phyloP scores from a whole-genome alignment of 192 early-diverging fungal genomes.

The Linnemannia exigua region DNA sequence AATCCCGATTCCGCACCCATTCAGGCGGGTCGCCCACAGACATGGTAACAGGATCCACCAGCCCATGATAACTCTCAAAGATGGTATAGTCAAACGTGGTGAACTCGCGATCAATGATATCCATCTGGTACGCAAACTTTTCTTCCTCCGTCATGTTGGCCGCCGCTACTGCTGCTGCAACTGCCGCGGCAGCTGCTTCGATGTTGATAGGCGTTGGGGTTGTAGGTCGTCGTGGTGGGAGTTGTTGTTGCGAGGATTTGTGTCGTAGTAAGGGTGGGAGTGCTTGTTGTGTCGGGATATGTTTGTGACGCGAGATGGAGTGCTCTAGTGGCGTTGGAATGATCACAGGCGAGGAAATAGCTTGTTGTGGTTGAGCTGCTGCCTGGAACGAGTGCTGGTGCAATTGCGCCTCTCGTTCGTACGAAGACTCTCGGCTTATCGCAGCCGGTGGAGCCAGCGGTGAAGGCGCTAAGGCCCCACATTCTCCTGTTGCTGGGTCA shows the following conservation, averaged over 20 bases:
- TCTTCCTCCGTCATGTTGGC: constrained; percentile 31
- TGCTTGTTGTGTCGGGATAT: constrained; percentile 31
- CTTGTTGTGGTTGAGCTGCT: constrained; percentile 30
- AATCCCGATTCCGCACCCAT: constrained; percentile 69
- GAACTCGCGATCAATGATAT: constrained; percentile 81
- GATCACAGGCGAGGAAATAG: constrained; percentile 39
- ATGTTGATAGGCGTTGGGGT: constrained; percentile 37
- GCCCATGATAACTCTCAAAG: constrained; percentile 80
- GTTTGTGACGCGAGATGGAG: constrained; percentile 34
- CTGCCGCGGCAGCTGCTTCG: constrained; percentile 32
- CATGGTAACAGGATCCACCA: constrained; percentile 72
- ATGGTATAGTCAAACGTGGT: constrained; percentile 89
- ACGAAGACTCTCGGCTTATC: not conserved
- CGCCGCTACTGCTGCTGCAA: constrained; percentile 12
- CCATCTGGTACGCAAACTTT: constrained; percentile 32
- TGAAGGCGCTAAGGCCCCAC: not conserved
- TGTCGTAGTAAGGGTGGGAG: constrained; percentile 22
- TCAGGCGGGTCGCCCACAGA: constrained; percentile 76
- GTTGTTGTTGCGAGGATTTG: constrained; percentile 12
- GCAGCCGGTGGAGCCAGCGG: not conserved
- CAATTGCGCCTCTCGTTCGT: not conserved
- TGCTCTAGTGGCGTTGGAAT: constrained; percentile 44
- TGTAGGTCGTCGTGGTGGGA: constrained; percentile 7
- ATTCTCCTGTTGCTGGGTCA: not conserved
- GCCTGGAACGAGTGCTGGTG: constrained; percentile 34